These are phyloP conservation scores for Barnettozyma californica DNA, from an alignment of 805 yeast species.

Conservation along the genomic window DNA sequence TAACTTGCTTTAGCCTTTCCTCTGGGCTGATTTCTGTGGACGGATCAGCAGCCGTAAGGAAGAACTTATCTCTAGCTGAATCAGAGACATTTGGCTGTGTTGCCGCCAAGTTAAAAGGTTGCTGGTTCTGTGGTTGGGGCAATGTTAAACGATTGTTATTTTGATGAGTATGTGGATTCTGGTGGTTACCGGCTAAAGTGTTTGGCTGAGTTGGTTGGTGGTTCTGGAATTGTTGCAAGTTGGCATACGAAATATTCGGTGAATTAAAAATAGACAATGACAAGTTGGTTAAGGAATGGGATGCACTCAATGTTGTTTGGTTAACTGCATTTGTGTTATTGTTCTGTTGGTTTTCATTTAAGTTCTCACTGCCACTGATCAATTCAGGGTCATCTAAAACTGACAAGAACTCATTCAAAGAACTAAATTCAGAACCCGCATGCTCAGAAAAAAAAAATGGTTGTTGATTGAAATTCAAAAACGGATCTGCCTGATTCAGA, in stretches of 20 bases:
- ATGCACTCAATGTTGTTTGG: conserved; percentile 11
- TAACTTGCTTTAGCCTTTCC: conserved; percentile 86
- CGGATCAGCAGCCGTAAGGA: conserved; percentile 95
- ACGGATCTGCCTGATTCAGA: conserved; percentile 12
- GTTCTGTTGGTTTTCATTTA: neutral
- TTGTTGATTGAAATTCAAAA: conserved; percentile 38
- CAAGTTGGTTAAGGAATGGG: conserved; percentile 26
- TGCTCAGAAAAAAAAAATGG: conserved; percentile 87
- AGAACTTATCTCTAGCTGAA: conserved; percentile 87
- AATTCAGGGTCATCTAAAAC: conserved; percentile 85
- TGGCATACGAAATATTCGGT: conserved; percentile 17
- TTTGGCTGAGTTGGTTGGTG: conserved; percentile 11
- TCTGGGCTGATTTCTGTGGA: conserved; percentile 92
- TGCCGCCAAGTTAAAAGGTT: neutral
- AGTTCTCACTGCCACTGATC: conserved; percentile 34
- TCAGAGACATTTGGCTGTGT: conserved; percentile 33
- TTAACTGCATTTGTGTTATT: neutral
- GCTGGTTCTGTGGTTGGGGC: conserved; percentile 9
- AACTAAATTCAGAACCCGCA: conserved; percentile 88
- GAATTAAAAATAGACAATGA: conserved; percentile 21
- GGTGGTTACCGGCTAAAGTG: conserved; percentile 5
- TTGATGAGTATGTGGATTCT: conserved; percentile 7
- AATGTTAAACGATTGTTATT: conserved; percentile 1
- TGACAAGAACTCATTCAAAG: conserved; percentile 80
- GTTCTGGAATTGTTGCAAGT: conserved; percentile 11